Conservation (phyloP, 2,329 filamentous ascomycete genomes). For the Lecanicillium sp. region DNA sequence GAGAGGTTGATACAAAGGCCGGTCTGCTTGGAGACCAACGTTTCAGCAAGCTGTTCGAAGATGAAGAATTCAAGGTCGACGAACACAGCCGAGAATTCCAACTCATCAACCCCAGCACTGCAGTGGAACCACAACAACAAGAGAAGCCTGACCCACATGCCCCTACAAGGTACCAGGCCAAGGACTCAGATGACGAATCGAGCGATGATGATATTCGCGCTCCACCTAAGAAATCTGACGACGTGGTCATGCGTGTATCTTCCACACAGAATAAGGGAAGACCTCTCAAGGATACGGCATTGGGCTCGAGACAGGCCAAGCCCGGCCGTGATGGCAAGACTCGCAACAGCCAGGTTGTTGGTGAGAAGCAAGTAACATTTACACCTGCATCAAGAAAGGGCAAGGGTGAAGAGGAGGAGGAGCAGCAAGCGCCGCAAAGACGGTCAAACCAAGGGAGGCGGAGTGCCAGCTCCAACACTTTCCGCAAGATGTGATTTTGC, state of each 20-base stretch:
- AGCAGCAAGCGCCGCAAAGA: slow-evolving; percentile 20
- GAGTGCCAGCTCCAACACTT: slow-evolving; percentile 70
- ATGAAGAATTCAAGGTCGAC: slow-evolving; percentile 88
- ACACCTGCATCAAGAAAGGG: slow-evolving; percentile 52
- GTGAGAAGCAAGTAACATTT: slow-evolving; percentile 66
- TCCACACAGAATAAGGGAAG: slow-evolving; percentile 56
- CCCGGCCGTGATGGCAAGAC: slow-evolving; percentile 37
- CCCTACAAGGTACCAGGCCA: slow-evolving; percentile 27
- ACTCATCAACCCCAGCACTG: slow-evolving; percentile 79
- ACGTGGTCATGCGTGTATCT: slow-evolving; percentile 58
- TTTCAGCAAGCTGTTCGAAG: slow-evolving; percentile 84
- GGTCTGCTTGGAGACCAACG: slow-evolving; percentile 75
- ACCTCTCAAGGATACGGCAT: slow-evolving; percentile 44
- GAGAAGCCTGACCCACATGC: slow-evolving; percentile 24
- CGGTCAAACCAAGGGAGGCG: slow-evolving; percentile 41
- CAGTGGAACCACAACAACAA: slow-evolving; percentile 25
- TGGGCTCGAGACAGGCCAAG: slow-evolving; percentile 50
- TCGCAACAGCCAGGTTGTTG: slow-evolving; percentile 42
- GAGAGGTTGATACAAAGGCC: slow-evolving; percentile 48
- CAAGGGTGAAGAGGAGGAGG: slow-evolving; percentile 23
- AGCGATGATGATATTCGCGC: slow-evolving; percentile 29
- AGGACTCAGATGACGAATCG: slow-evolving; percentile 36
- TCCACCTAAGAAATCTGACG: slow-evolving; percentile 20
- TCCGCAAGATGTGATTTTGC: slow-evolving; percentile 52
- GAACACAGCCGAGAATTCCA: slow-evolving; percentile 83